These are phyloP conservation scores for Ustilago esculenta DNA, from an alignment of 1,284 basidiomycete genomes.

Conservation along the genomic window DNA sequence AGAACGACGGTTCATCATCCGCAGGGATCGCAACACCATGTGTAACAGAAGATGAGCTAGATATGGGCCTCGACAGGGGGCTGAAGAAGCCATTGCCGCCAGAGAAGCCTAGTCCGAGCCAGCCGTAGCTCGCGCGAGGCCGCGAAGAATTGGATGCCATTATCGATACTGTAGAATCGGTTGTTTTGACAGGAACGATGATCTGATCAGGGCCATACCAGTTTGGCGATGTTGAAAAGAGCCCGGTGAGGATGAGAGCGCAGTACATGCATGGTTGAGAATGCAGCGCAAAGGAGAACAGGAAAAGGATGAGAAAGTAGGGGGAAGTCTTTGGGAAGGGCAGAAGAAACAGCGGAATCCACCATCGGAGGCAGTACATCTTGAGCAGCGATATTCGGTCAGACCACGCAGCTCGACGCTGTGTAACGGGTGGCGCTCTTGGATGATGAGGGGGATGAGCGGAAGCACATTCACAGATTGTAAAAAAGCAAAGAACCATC, in stretches of 20 bases:
- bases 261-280: conserved; percentile 62
- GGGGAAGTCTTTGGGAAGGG: conserved; percentile 60
- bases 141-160: conserved; percentile 1
- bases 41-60: background rate
- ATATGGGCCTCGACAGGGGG: conserved; percentile 7
- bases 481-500: background rate
- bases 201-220: conserved; percentile 29
- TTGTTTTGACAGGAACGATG: background rate
- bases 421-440: background rate
- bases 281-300: conserved; percentile 55
- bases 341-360: conserved; percentile 60
- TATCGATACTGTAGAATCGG: conserved; percentile 2
- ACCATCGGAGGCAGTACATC: conserved; percentile 63
- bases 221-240: conserved; percentile 54
- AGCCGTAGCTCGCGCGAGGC: conserved; percentile 30
- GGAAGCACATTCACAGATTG: no score
- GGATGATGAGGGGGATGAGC: background rate
- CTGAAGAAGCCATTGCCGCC: conserved; percentile 41
- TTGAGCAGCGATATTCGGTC: background rate
- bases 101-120: conserved; percentile 35
- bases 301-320: conserved; percentile 55
- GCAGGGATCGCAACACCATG: background rate
- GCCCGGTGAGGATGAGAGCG: conserved; percentile 52
- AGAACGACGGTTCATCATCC: background rate
- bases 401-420: no score